A percentile compares a stretch with the other conserved stretches of the same genome.
Evolutionary conservation across 2,329 filamentous ascomycete species (phyloP).

Genomic region (Penicillium sp.): DNA sequence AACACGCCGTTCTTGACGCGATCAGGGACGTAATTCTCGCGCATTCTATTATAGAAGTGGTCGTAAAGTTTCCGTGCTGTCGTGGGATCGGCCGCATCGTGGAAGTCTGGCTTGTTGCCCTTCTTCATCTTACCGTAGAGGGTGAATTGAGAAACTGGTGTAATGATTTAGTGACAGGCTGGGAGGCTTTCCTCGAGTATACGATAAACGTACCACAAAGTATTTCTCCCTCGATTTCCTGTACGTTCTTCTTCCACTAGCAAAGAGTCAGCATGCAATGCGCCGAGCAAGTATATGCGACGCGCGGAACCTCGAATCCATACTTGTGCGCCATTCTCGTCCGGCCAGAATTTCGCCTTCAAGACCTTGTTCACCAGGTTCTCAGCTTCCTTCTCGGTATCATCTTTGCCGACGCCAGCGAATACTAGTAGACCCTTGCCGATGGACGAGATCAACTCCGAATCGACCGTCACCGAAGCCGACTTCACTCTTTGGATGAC

Average conservation of each 20-base stretch:
- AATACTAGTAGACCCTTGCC: constrained; percentile 88
- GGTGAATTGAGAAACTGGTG: constrained; percentile 91
- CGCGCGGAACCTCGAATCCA: neutral
- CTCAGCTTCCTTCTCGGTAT: constrained; percentile 86
- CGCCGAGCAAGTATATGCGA: neutral
- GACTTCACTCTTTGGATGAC: constrained; percentile 93
- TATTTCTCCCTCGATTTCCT: constrained; percentile 86
- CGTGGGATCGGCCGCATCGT: constrained; percentile 77
- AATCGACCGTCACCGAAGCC: constrained; percentile 92
- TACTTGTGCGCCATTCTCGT: constrained; percentile 71
- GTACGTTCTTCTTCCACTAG: constrained; percentile 88
- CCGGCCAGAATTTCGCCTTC: constrained; percentile 90
- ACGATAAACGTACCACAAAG: constrained; percentile 73
- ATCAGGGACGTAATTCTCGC: constrained; percentile 70
- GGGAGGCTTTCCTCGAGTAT: neutral
- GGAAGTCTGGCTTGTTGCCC: constrained; percentile 93
- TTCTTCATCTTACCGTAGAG: constrained; percentile 92
- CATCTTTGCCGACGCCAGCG: constrained; percentile 85
- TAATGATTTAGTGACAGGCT: constrained; percentile 5
- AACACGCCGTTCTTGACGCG: constrained; percentile 94
- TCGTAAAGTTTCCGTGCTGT: constrained; percentile 82
- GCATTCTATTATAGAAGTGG: constrained; percentile 77
- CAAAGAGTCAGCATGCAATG: constrained; percentile 2
- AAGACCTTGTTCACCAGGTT: constrained; percentile 81
- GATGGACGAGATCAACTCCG: constrained; percentile 86